Conservation (phyloP, 2,329 filamentous ascomycete genomes). For the Whalleya microplaca region DNA sequence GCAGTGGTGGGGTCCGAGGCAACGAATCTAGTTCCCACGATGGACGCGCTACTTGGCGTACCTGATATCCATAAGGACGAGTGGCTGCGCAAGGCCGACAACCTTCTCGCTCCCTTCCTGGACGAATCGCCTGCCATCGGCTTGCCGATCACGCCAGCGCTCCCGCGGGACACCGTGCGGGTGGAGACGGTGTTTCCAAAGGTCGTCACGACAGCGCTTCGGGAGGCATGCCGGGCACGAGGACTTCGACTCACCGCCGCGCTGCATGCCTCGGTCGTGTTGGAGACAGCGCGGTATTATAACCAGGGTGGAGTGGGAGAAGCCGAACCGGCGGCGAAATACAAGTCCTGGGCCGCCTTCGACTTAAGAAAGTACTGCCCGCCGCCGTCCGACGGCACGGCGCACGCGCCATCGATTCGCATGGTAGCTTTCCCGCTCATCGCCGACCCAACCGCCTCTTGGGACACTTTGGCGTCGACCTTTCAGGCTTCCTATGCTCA, state of each 20-base stretch:
- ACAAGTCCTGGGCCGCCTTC: slow-evolving; percentile 17
- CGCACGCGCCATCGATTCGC: slow-evolving; percentile 10
- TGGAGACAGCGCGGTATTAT: slow-evolving; percentile 7
- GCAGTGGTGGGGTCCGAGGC: background rate
- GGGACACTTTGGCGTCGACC: background rate
- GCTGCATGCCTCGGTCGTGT: slow-evolving; percentile 8
- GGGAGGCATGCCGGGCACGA: slow-evolving; percentile 5
- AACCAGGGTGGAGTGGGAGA: background rate
- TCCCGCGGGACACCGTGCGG: slow-evolving; percentile 8
- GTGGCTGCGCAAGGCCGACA: slow-evolving; percentile 3
- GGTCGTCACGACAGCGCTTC: slow-evolving; percentile 1
- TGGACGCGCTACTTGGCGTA: slow-evolving; percentile 2
- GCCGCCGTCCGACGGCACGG: background rate
- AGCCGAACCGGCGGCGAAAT: background rate
- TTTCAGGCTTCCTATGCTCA: slow-evolving; percentile 8
- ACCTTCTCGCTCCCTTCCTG: slow-evolving; percentile 8
- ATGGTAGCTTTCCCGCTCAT: slow-evolving; percentile 14
- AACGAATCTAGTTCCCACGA: slow-evolving; percentile 1
- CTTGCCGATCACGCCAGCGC: slow-evolving; percentile 4
- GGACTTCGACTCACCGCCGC: slow-evolving; percentile 8
- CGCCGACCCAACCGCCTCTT: slow-evolving; percentile 1
- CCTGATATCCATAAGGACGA: background rate
- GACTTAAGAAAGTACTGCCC: slow-evolving; percentile 13
- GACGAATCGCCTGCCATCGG: slow-evolving; percentile 9
- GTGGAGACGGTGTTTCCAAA: slow-evolving; percentile 1